Evolutionary conservation across 2,329 filamentous ascomycete species (phyloP).

Genomic region (Ceratocystis lukuohia): DNA sequence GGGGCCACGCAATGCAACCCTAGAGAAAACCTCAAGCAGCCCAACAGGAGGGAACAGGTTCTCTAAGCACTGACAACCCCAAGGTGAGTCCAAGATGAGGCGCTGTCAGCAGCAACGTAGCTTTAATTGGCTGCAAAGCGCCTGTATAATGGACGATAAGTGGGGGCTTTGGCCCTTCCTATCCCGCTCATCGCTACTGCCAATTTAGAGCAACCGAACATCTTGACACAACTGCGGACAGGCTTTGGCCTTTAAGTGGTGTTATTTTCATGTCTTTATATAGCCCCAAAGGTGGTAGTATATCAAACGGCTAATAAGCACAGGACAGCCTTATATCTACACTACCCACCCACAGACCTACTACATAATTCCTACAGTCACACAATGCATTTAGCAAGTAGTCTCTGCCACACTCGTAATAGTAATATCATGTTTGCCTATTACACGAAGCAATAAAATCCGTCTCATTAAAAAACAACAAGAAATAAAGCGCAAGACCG

Average conservation of each 20-base stretch:
- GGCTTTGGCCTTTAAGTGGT: background rate
- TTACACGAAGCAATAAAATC: constrained; percentile 8
- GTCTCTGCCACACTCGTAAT: background rate
- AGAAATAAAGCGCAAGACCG: constrained; percentile 13
- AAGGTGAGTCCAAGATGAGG: background rate
- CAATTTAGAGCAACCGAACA: background rate
- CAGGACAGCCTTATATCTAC: too few relatives aligned
- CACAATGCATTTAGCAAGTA: background rate
- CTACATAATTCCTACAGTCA: background rate
- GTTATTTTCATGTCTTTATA: background rate
- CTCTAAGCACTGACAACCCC: background rate
- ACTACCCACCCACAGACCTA: too few relatives aligned
- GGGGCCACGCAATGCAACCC: background rate
- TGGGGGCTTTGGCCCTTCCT: background rate
- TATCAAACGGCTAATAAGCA: too few relatives aligned
- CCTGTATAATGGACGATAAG: background rate
- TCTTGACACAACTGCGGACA: background rate
- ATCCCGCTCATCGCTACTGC: background rate
- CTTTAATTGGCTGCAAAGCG: background rate
- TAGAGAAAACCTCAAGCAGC: background rate
- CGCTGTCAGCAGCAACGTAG: background rate
- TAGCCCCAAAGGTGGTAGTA: too few relatives aligned
- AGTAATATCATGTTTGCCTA: background rate
- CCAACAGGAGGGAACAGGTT: background rate
- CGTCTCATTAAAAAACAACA: constrained; percentile 8